Evolutionary conservation across 1,284 basidiomycete species (phyloP), one percentile per base, ranked within the genome.

Genomic region (Sporisorium scitamineum): DNA sequence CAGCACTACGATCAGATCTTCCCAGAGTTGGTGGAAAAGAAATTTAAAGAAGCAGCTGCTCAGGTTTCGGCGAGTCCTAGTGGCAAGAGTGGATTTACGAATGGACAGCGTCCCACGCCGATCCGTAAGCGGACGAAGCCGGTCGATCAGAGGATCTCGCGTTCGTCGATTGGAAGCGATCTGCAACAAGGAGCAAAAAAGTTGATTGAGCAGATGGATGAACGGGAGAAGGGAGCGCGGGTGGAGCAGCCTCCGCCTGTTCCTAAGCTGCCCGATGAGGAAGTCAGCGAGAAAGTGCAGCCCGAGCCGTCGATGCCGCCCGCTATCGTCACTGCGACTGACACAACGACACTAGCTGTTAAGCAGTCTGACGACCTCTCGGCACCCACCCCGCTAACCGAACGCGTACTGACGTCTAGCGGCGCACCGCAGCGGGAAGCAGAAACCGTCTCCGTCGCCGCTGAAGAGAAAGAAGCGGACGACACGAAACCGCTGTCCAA

Each of bases 91-190:
- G 53, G 61, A 3, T 48, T 56, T n/a, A 27, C 41, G 2, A 32
- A 31, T 9, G 66, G 62, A 6, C 58, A 67, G 53, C 68, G 94
- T 53, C 91, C 90, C 65, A 88, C 92, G 58, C 94, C 93, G 6
- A 84, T 90, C 24, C 90, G 94, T 48, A 96, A 95, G 84, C 91
- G 93, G 56, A 96, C 95, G 1, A 91, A 92, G 0, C 92, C 92
- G 0, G 88, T 97, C 48, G 95, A 97, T 86, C 91, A 95, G 90
- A 61, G 83, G 3, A 78, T 82, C 37, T 76, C 76, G 24, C 69
- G 83, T 10, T 76, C 70, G 22, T 67, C 70, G 16, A 74, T 84
- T 13, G 66, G 64, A 8, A 61, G 57, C 13, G 70, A 70, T 34
- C 42, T 70, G 20, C 72, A 71, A 31, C 61, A 74, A 27, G 75